Base-by-base conservation (phyloP, 768 basidiomycete genomes). In the Cystobasidium onofrii region DNA sequence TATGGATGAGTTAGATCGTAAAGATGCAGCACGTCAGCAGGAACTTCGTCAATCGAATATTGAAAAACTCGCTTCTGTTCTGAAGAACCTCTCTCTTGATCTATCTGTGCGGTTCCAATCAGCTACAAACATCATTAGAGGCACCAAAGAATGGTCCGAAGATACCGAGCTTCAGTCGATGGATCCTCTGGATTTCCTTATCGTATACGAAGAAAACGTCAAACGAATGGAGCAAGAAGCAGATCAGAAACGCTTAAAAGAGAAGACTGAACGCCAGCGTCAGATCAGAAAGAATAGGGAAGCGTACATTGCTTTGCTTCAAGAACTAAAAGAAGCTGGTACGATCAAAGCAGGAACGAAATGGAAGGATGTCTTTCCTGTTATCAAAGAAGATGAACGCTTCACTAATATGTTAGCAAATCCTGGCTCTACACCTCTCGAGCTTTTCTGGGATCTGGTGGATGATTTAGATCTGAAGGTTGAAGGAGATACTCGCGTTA, bases 371-470 rank as follows among this genome's bases (percentile, higher is more conserved):
- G 85, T 92, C 31, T 92, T 92, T 77, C 88, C 90, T 0, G 81
- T 84, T 27, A 88, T 98, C 82, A 83, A 84, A 7, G 84, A 88
- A 39, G 91, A 96, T 79, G 84, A 85, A 54, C 87, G 91, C n/a
- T 99, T 98, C 82, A 84, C 89, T 52, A 84, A 86, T 74, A 87
- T 98, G 81, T 87, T 98, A 20, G 95, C 96, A 18, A 90, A 89
- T 77, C 90, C 91, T 9, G 96, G 96, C 17, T 95, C 92, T 1
- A 93, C 90, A 76, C 94, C 95, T 0, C 85, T 99, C 34, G 96
- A 99, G 78, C 85, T 98, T 2, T 98, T 96, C 82, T 96, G 93
- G 92, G 95, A 98, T 81, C 80, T 85, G 12, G 89, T 96, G 55
- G 96, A 99, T 81, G 84, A 84, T 50, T 85, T 96, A 1, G 93